These are phyloP conservation scores for Pseudogymnoascus sp. DNA, from an alignment of 2,329 filamentous ascomycete genomes.

Conservation along the genomic window DNA sequence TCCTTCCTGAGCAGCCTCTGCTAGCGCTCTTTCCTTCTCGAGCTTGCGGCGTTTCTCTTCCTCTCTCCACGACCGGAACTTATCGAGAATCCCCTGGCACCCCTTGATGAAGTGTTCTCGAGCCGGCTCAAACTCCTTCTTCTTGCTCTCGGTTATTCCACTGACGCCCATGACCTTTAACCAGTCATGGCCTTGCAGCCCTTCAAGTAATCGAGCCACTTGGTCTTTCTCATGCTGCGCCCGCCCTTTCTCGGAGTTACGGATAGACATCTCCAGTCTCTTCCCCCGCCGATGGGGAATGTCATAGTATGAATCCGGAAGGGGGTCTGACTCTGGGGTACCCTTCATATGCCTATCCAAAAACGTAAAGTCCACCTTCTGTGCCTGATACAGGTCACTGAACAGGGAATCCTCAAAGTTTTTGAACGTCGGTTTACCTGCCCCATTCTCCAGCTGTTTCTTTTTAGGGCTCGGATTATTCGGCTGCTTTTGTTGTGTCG, in stretches of 20 bases:
- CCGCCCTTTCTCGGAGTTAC: constrained; percentile 57
- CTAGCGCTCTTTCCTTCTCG: constrained; percentile 15
- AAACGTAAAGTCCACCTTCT: constrained; percentile 50
- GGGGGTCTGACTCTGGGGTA: constrained; percentile 40
- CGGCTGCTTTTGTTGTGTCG: constrained; percentile 6
- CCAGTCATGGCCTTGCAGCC: constrained; percentile 88
- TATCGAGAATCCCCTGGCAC: constrained; percentile 73
- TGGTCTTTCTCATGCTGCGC: constrained; percentile 62
- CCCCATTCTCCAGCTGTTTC: not conserved
- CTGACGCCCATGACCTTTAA: constrained; percentile 84
- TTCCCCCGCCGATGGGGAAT: constrained; percentile 52
- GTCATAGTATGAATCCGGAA: constrained; percentile 49
- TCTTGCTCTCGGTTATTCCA: constrained; percentile 70
- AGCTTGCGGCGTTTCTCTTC: constrained; percentile 64
- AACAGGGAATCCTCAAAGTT: constrained; percentile 51
- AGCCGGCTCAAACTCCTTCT: constrained; percentile 80
- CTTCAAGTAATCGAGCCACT: constrained; percentile 63
- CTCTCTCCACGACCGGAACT: constrained; percentile 80
- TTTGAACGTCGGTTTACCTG: constrained; percentile 36
- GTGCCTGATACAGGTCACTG: constrained; percentile 48
- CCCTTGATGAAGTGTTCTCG: constrained; percentile 78
- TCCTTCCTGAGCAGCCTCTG: constrained; percentile 11
- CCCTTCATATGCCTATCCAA: constrained; percentile 37
- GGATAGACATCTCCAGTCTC: constrained; percentile 53
- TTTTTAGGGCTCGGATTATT: not conserved